phyloP scores from a whole-genome alignment of 2,329 filamentous ascomycete species.

The Ceratocystis variospora region DNA sequence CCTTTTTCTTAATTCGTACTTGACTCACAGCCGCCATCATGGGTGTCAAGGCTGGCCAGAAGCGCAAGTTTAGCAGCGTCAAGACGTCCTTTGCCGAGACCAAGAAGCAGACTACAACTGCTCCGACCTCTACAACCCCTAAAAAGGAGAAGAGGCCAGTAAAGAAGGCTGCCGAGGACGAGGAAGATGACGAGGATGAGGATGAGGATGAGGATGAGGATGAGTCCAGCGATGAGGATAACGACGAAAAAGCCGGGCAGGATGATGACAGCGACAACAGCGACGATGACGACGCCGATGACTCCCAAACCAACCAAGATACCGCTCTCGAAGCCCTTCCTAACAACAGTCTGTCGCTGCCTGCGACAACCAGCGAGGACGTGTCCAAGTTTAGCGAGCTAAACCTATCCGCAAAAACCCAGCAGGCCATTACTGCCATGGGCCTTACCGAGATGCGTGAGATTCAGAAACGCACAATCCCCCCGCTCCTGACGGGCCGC shows the following conservation, averaged over 20 bases:
- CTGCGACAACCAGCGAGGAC: slow-evolving; percentile 43
- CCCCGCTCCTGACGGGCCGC: slow-evolving; percentile 72
- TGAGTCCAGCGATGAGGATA: slow-evolving; percentile 19
- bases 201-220: slow-evolving; percentile 21
- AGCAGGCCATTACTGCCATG: slow-evolving; percentile 81
- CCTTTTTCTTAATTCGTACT: slow-evolving; percentile 8
- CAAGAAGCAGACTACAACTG: slow-evolving; percentile 20
- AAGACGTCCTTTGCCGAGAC: slow-evolving; percentile 22
- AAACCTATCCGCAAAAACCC: slow-evolving; percentile 74
- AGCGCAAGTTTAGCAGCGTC: slow-evolving; percentile 28
- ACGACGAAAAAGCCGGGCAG: slow-evolving; percentile 20
- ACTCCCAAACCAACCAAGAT: slow-evolving; percentile 24
- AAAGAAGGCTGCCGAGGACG: slow-evolving; percentile 20
- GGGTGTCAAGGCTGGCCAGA: slow-evolving; percentile 24
- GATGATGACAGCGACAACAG: slow-evolving; percentile 14
- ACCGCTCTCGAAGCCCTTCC: slow-evolving; percentile 26
- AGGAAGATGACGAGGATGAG: slow-evolving; percentile 20
- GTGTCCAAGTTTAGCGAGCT: slow-evolving; percentile 66
- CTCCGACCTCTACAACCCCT: slow-evolving; percentile 20
- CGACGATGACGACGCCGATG: slow-evolving; percentile 19
- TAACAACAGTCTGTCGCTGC: slow-evolving; percentile 36
- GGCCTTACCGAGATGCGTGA: slow-evolving; percentile 91
- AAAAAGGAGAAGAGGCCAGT: slow-evolving; percentile 27
- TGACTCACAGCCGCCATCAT: slow-evolving; percentile 17
- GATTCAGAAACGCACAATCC: slow-evolving; percentile 78